Base-by-base conservation (phyloP, 148 eudicot species). In the Rhododendron kiyosumense region DNA sequence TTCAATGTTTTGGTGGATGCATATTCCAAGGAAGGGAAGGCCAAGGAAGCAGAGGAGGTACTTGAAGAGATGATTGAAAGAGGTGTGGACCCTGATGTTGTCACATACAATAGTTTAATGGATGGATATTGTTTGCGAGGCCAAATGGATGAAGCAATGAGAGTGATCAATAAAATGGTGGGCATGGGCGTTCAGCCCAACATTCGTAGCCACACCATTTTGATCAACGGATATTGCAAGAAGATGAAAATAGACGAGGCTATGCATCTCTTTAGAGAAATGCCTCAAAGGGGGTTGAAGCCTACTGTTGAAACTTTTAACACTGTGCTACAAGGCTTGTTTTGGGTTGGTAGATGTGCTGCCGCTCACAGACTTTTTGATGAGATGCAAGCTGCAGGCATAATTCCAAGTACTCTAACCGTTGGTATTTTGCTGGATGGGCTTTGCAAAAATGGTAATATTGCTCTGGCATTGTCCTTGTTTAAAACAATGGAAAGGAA, bases 331-430 rank as follows among this genome's bases (percentile, higher is more conserved):
- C 34, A 67, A 4, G 85, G 85, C 1, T 51, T 82, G 48, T 86
- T 86, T 86, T 24, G 43, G 1, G 5, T 46, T 1, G 75, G 85
- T 41, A 82, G 59, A 24, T 77, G 81, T 76, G 80, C n/a, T 17
- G 49, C 20, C 1, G 85, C 82, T 9, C 71, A 3, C 0, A 41
- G 61, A 61, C 59, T 86, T 57, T 86, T 82, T 54, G 17, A 36
- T 1, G 63, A 86, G 32, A 82, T 82, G 88, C 43, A 86, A 86
- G 82, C 48, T 34, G 36, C 13, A 13, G 85, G 82, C 1, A 20
- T 24, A 20, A 76, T 26, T 26, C 77, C 82, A 10, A 13, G 76
- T 76, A 36, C 59, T 54, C 9, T 17, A 8, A 54, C 52, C 38
- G 24, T 52, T 79, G 1, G 8, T 36, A 77, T 85, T 34, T 57